These are phyloP conservation scores for Mucor piriformis DNA, from an alignment of 371 early-diverging fungal species.

Conservation along the genomic window DNA sequence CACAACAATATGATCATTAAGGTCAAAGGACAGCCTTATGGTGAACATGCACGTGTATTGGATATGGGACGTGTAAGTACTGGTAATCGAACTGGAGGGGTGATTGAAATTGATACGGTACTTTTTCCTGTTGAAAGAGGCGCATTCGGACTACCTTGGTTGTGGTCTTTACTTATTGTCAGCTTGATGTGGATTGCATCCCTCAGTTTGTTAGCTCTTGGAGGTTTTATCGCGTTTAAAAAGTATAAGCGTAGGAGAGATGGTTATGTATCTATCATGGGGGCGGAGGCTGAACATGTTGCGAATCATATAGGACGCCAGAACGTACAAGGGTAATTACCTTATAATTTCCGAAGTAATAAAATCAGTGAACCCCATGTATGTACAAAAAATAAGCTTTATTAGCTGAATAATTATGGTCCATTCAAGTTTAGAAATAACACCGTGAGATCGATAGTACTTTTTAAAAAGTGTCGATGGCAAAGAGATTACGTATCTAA, in stretches of 20 bases:
- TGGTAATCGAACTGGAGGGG: conserved; percentile 36
- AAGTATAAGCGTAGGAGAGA: conserved; percentile 20
- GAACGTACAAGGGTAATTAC: neutral
- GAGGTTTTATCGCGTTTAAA: conserved; percentile 7
- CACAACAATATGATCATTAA: conserved; percentile 18
- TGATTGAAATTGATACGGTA: conserved; percentile 44
- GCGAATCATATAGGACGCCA: neutral
- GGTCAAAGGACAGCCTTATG: conserved; percentile 31
- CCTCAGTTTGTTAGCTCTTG: neutral
- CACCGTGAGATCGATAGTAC: too few relatives aligned
- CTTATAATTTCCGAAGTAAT: too few relatives aligned
- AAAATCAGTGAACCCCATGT: too few relatives aligned
- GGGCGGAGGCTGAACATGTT: conserved; percentile 5
- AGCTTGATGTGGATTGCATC: neutral
- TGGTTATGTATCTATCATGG: conserved; percentile 21
- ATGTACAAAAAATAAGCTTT: too few relatives aligned
- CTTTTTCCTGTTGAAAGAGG: conserved; percentile 43
- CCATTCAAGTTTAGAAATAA: too few relatives aligned
- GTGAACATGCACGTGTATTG: conserved; percentile 30
- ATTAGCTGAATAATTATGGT: too few relatives aligned
- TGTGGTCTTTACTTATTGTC: conserved; percentile 38
- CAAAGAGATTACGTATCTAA: too few relatives aligned
- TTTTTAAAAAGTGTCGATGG: too few relatives aligned
- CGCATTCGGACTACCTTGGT: conserved; percentile 36
- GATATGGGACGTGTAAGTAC: conserved; percentile 31